Base-by-base conservation (phyloP, 148 eudicot genomes). In the Spergularia marina region DNA sequence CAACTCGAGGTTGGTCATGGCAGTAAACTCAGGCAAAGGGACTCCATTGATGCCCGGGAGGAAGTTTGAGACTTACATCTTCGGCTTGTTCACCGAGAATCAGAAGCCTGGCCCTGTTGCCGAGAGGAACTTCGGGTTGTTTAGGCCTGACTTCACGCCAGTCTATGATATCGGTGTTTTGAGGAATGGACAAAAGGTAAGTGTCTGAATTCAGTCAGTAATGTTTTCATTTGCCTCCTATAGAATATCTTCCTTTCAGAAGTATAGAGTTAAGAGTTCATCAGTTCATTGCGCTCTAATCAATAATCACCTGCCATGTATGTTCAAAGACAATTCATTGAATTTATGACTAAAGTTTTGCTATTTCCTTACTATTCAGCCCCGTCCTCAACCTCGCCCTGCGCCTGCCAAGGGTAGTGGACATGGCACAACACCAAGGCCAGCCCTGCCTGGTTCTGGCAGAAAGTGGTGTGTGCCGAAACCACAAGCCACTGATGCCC, bases 31-130 rank as follows among this genome's bases (percentile, higher is more conserved):
- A 0, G 89, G 94, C 0, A 62, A 53, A 16, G 98, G 98, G 12
- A 93, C 98, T 1, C 98, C 98, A 10, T 70, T 93, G 86, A 89
- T 93, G 96, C 98, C 96, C 4, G 70, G 80, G 5, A 84, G 83
- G 82, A 93, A 73, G 78, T 87, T 93, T 40, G 98, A 93, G 82
- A 84, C 85, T 1, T 93, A 86, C 69, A 83, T 91, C 53, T 93
- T 93, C 18, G 84, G 74, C 1, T 68, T 93, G 76, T 93, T 93
- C 34, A 86, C 85, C 10, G 98, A 93, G 85, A 87, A 93, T 64
- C 80, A 54, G 74, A 93, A 93, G 81, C 83, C 90, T 11, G 90
- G 91, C 1, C 88, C 92, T 0, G 53, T 78, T 65, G 91, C 91
- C 9, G 96, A 93, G 81, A 83, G 77, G 85, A 93, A 85, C 34